Evolutionary conservation across 805 yeast species (phyloP).

Genomic region (Blastobotrys chiropterorum): DNA sequence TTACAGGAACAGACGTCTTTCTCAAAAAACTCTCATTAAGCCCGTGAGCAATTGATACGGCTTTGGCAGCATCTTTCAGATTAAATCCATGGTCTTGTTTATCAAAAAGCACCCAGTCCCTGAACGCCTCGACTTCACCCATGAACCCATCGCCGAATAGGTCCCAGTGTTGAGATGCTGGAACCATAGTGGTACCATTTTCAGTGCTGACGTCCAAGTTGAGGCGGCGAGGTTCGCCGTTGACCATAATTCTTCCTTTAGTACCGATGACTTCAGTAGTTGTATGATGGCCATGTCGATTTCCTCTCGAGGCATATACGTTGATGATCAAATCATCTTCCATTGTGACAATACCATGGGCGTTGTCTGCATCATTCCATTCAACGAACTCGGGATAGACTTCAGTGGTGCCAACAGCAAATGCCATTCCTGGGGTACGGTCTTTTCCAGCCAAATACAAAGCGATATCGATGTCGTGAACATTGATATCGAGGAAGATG

Average conservation of each 20-base stretch:
- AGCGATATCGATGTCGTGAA: constrained; percentile 20
- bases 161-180: constrained; percentile 13
- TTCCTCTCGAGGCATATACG: constrained; percentile 16
- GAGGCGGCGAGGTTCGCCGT: constrained; percentile 14
- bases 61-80: constrained; percentile 20
- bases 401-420: constrained; percentile 18
- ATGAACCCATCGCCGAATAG: constrained; percentile 12
- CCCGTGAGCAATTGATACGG: constrained; percentile 16
- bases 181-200: constrained; percentile 14
- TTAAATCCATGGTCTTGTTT: constrained; percentile 9
- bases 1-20: not conserved
- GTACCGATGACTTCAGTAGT: constrained; percentile 18
- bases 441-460: constrained; percentile 17
- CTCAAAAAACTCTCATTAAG: constrained; percentile 11
- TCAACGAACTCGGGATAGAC: constrained; percentile 17
- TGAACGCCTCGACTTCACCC: constrained; percentile 13
- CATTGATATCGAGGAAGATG: constrained; percentile 19
- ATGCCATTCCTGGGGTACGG: constrained; percentile 14
- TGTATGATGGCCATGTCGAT: constrained; percentile 19
- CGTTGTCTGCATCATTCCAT: constrained; percentile 21
- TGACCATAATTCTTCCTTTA: constrained; percentile 15
- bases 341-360: constrained; percentile 16
- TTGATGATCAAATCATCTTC: constrained; percentile 7
- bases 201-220: constrained; percentile 14
- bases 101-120: constrained; percentile 16